Evolutionary conservation across 257 asterid genomes (phyloP), one percentile per base, ranked within the genome.

Genomic region (Solanum chilense): DNA sequence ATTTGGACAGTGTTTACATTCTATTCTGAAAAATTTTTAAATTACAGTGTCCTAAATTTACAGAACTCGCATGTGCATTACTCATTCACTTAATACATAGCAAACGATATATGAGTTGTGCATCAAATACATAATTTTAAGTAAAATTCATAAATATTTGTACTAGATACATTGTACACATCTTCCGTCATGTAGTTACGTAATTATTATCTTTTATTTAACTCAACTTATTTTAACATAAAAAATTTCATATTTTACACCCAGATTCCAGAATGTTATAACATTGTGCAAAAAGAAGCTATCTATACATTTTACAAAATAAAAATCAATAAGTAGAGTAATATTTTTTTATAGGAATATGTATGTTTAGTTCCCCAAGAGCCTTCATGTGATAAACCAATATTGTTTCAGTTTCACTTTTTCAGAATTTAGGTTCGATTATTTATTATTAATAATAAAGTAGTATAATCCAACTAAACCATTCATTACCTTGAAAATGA

Each of bases 121-220:
- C 16, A 52, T 52, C 62, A 52, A 2, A 52, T 52, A 18, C 62
- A 52, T 52, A 52, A 15, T 10, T 52, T 16, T 52, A 18, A 1
- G 0, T 0, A 0, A 18, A 10, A 52, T 52, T 16, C 1, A 49
- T 49, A 15, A 15, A 49, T 0, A 49, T 5, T 49, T 49, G 1
- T 49, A 5, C 9, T 0, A 15, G 1, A 5, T 49, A 49, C 9
- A 49, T 49, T 49, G 20, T 2, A 49, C 9, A 49, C 60, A 52
- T 52, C 60, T 2, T 1, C 1, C 6, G 1, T 16, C 3, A 9
- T 0, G 0, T 52, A 0, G 2, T 52, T 52, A 52, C 23, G 0
- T 49, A 49, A 15, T 15, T 49, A 15, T 49, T 6, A 0, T 4
- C 0, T 16, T 49, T 15, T 15, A 49, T 18, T 7, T 56, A 56